A percentile compares a stretch with the other conserved stretches of the same genome.
These are phyloP conservation scores for Truncatella angustata DNA, from an alignment of 2,329 filamentous ascomycete genomes.

Conservation along the genomic window DNA sequence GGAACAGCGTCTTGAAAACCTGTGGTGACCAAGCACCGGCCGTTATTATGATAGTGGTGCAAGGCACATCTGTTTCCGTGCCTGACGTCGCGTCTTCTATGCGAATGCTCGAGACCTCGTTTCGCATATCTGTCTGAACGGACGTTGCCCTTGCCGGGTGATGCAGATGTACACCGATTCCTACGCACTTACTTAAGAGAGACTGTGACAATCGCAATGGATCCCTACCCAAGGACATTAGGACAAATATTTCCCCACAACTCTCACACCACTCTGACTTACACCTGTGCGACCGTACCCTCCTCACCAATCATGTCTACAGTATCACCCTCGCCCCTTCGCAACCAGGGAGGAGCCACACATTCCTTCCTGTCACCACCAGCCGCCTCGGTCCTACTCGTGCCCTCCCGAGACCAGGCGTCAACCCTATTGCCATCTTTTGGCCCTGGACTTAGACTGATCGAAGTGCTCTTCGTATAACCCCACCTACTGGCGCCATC, in stretches of 20 bases:
- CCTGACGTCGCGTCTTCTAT: constrained; percentile 44
- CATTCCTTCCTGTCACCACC: constrained; percentile 32
- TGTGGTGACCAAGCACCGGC: constrained; percentile 70
- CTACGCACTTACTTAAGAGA: constrained; percentile 56
- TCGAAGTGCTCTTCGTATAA: constrained; percentile 52
- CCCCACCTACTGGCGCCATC: constrained; percentile 54
- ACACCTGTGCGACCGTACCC: constrained; percentile 64
- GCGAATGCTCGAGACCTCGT: constrained; percentile 50
- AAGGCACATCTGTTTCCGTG: constrained; percentile 53
- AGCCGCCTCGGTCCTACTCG: constrained; percentile 57
- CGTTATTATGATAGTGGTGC: constrained; percentile 63
- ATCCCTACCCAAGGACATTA: constrained; percentile 46
- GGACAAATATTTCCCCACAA: background rate
- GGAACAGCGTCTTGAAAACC: constrained; percentile 67
- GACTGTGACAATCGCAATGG: constrained; percentile 65
- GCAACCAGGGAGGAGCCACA: constrained; percentile 57
- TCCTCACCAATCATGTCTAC: constrained; percentile 62
- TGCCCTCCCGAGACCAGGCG: constrained; percentile 66
- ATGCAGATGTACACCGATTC: constrained; percentile 63
- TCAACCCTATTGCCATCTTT: constrained; percentile 44
- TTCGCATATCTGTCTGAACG: constrained; percentile 48
- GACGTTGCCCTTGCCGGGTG: constrained; percentile 59
- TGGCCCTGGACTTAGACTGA: constrained; percentile 43
- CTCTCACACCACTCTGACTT: constrained; percentile 25
- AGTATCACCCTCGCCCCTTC: constrained; percentile 48